Evolutionary conservation across 176 grass and related monocot species (phyloP).

Genomic region (Guadua angustifolia): DNA sequence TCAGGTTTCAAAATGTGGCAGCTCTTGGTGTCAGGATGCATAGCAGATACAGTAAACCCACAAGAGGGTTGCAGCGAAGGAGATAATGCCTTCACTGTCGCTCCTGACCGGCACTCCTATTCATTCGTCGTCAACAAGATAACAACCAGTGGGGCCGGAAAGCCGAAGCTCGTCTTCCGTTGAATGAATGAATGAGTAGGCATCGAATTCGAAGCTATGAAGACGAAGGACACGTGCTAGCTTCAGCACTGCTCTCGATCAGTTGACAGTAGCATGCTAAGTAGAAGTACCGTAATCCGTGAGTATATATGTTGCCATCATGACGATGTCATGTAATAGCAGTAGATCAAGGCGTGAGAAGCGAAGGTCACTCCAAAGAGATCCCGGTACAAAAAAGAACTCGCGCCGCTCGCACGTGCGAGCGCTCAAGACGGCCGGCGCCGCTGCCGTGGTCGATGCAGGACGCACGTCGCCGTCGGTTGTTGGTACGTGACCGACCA

Average conservation of each 20-base stretch:
- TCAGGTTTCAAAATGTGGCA: conserved; percentile 24
- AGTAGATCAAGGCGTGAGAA: neutral
- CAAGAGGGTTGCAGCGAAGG: neutral
- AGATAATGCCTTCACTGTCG: conserved; percentile 16
- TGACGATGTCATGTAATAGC: neutral
- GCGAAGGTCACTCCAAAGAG: neutral
- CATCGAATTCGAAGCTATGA: neutral
- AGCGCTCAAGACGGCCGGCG: neutral
- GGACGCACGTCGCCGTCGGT: conserved; percentile 14
- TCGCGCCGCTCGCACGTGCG: neutral
- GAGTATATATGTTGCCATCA: too few relatives aligned
- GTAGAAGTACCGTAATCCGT: neutral
- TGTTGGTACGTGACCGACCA: neutral
- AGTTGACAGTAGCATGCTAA: neutral
- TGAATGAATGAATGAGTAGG: neutral
- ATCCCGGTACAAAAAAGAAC: too few relatives aligned
- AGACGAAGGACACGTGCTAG: neutral
- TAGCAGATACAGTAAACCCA: conserved; percentile 24
- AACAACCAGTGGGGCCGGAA: neutral
- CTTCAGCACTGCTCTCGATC: neutral
- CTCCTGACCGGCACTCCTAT: conserved; percentile 7
- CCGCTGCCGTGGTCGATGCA: neutral
- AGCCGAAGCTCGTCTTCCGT: neutral
- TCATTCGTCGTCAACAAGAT: conserved; percentile 19
- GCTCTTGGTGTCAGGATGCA: neutral